These are phyloP conservation scores for Patellifolia procumbens DNA, from an alignment of 179 eudicot genomes.

Conservation along the genomic window DNA sequence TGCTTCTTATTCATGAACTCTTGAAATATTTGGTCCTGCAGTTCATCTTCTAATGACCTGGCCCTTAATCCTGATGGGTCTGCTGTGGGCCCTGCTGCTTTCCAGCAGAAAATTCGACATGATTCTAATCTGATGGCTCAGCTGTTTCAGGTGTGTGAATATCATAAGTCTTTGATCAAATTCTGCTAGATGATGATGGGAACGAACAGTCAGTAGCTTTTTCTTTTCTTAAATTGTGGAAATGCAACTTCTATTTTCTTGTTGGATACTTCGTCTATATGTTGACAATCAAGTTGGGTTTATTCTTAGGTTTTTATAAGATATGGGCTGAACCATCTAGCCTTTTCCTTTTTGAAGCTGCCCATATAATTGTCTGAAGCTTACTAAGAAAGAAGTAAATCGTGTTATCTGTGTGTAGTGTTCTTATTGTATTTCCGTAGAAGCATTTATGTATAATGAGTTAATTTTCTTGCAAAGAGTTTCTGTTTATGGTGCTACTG, in stretches of 20 bases:
- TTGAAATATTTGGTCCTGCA: conserved; percentile 4
- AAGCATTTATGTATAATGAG: not conserved
- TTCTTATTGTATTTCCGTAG: not conserved
- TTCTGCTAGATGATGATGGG: not conserved
- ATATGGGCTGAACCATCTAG: not conserved
- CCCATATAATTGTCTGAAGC: not conserved
- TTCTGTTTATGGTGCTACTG: not conserved
- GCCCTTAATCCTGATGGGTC: conserved; percentile 86
- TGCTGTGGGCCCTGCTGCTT: conserved; percentile 89
- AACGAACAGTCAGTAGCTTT: not conserved
- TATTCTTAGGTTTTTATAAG: not conserved
- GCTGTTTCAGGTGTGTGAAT: conserved; percentile 61
- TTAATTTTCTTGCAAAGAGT: not conserved
- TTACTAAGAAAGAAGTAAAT: not conserved
- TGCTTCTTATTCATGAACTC: not conserved
- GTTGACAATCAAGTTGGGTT: not conserved
- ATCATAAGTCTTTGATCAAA: not conserved
- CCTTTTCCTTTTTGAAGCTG: not conserved
- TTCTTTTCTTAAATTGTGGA: not conserved
- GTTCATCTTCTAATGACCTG: conserved; percentile 52
- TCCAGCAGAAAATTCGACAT: conserved; percentile 70
- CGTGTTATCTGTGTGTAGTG: not conserved
- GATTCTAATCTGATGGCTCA: conserved; percentile 86
- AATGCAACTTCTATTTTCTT: not conserved
- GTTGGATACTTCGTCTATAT: not conserved